Conservation (phyloP, 441 rosid genomes). For the Sinapis alba region DNA sequence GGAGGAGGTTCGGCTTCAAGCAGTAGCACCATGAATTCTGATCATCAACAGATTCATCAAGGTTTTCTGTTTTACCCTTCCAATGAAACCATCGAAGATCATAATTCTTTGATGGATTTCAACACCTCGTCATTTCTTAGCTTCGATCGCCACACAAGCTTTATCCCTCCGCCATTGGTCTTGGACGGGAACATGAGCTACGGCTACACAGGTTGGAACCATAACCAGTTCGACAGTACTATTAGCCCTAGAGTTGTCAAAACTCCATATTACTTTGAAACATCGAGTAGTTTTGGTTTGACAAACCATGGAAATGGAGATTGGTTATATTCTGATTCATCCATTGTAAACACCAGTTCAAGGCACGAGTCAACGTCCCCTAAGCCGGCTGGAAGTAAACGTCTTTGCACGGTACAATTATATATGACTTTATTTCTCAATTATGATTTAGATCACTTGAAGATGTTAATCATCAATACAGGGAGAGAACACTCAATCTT, state of each 20-base stretch:
- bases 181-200: slow-evolving; percentile 19
- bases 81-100: slow-evolving; percentile 40
- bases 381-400: slow-evolving; percentile 49
- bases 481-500: slow-evolving; percentile 56
- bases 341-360: slow-evolving; percentile 37
- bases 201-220: slow-evolving; percentile 31
- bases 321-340: slow-evolving; percentile 60
- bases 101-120: slow-evolving; percentile 60
- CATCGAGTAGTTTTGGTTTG: slow-evolving; percentile 43
- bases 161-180: background rate
- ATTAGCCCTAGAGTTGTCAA: slow-evolving; percentile 39
- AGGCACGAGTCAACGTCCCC: slow-evolving; percentile 43
- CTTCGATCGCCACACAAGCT: slow-evolving; percentile 39
- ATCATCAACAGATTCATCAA: slow-evolving; percentile 29
- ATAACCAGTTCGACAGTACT: slow-evolving; percentile 39
- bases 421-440: background rate
- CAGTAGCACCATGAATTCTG: slow-evolving; percentile 44
- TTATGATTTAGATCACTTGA: background rate
- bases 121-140: slow-evolving; percentile 56
- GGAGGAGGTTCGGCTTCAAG: slow-evolving; percentile 48
- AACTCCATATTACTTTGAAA: slow-evolving; percentile 44
- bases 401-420: slow-evolving; percentile 47
- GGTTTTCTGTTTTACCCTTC: slow-evolving; percentile 39
- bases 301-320: slow-evolving; percentile 41
- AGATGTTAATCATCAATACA: slow-evolving; percentile 18